Percentiles rank a stretch among this genome's conserved stretches.
phyloP scores from a whole-genome alignment of 2,329 filamentous ascomycete genomes.

The Fusarium praegraminearum region DNA sequence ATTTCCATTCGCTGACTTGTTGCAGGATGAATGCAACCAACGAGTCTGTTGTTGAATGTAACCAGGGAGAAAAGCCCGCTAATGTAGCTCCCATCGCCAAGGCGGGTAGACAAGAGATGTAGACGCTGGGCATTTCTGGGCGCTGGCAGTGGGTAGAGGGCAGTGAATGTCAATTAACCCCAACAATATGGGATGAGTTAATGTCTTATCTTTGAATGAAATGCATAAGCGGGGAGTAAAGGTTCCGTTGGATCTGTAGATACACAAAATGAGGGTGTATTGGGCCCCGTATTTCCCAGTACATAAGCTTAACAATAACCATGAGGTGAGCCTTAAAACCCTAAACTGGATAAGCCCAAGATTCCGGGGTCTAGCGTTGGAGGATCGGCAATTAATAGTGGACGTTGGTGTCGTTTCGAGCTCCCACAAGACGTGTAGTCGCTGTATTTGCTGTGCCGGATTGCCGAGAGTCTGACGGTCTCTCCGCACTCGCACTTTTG shows the following conservation, averaged over 20 bases:
- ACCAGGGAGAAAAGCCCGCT: not conserved
- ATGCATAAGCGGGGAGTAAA: slow-evolving; percentile 4
- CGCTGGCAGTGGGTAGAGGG: too few relatives aligned
- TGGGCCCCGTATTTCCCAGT: slow-evolving; percentile 25
- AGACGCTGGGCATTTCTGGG: not conserved
- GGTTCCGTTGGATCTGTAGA: not conserved
- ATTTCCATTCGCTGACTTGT: slow-evolving; percentile 9
- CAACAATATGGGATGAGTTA: too few relatives aligned
- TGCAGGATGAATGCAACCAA: slow-evolving; percentile 2
- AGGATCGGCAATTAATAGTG: slow-evolving; percentile 27
- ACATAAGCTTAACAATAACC: slow-evolving; percentile 28
- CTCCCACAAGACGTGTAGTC: slow-evolving; percentile 1
- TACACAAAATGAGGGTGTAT: not conserved
- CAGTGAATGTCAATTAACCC: too few relatives aligned
- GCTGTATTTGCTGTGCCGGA: slow-evolving; percentile 24
- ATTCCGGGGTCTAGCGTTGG: slow-evolving; percentile 12
- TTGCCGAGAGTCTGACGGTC: slow-evolving; percentile 36
- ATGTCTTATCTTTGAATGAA: not conserved
- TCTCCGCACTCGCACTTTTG: slow-evolving; percentile 32
- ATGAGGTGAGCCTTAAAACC: slow-evolving; percentile 25
- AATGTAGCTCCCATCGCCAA: slow-evolving; percentile 21
- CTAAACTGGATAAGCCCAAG: slow-evolving; percentile 34
- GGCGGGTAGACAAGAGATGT: not conserved
- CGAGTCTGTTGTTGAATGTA: slow-evolving; percentile 1
- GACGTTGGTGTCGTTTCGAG: not conserved